Conservation (phyloP, 2,329 filamentous ascomycete species). For the Sarocladium strictum region DNA sequence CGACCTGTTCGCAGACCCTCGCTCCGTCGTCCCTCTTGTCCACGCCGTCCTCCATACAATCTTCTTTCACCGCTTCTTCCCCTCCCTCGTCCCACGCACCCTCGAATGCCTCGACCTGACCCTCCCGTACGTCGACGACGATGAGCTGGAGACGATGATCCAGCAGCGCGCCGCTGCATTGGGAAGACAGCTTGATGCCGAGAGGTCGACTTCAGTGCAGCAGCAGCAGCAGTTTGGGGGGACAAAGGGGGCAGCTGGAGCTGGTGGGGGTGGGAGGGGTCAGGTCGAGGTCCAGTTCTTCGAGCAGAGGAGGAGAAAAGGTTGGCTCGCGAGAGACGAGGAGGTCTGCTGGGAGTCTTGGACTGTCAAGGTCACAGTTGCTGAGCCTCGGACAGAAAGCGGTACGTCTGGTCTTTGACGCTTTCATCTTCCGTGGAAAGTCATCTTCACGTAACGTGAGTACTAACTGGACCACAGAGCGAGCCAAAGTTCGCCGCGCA, state of each 20-base stretch:
- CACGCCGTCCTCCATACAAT: conserved; percentile 94
- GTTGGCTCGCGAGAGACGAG: conserved; percentile 75
- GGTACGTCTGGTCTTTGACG: conserved; percentile 51
- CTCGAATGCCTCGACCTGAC: conserved; percentile 88
- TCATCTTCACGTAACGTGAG: background rate
- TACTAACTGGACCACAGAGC: conserved; percentile 48
- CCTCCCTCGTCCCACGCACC: conserved; percentile 72
- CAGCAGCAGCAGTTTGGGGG: conserved; percentile 6
- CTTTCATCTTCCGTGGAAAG: too few relatives aligned
- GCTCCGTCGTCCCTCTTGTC: conserved; percentile 84
- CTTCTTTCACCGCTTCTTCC: conserved; percentile 98
- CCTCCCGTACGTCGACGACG: conserved; percentile 82
- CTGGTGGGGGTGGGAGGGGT: conserved; percentile 57
- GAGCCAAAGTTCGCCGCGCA: conserved; percentile 78
- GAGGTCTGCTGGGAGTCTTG: conserved; percentile 97
- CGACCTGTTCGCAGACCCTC: conserved; percentile 87
- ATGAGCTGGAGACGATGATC: conserved; percentile 88
- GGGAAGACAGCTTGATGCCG: conserved; percentile 67
- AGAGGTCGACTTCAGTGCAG: conserved; percentile 34
- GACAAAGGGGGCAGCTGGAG: conserved; percentile 7
- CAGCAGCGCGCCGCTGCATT: conserved; percentile 78
- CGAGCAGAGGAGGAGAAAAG: conserved; percentile 81
- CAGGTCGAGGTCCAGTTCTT: conserved; percentile 89
- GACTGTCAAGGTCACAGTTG: conserved; percentile 90
- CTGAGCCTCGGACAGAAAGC: conserved; percentile 80